These are phyloP conservation scores for Blumeria hordei DNA, from an alignment of 2,329 filamentous ascomycete genomes.

Conservation along the genomic window DNA sequence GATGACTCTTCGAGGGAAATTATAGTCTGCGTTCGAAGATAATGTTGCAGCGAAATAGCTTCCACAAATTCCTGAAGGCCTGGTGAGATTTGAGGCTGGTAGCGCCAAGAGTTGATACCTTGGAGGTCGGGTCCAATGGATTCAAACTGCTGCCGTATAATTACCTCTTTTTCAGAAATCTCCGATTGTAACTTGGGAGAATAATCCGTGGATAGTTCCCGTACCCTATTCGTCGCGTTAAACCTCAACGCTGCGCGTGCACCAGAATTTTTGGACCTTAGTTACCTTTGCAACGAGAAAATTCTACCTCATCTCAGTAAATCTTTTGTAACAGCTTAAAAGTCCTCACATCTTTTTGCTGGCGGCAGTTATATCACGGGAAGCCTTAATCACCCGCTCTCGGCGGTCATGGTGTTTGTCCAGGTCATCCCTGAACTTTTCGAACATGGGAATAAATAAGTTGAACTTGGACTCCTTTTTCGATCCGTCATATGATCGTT, in stretches of 20 bases:
- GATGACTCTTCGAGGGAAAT: constrained; percentile 41
- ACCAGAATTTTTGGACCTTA: not conserved
- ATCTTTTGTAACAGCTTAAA: not conserved
- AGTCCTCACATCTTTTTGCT: constrained; percentile 75
- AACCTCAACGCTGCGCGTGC: not conserved
- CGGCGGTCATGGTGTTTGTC: constrained; percentile 87
- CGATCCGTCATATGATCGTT: no score
- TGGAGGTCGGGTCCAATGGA: constrained; percentile 49
- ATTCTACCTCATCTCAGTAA: constrained; percentile 27
- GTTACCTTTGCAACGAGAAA: constrained; percentile 58
- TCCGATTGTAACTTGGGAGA: constrained; percentile 47
- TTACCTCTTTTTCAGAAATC: constrained; percentile 40
- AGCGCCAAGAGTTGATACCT: constrained; percentile 61
- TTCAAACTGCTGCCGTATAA: constrained; percentile 45
- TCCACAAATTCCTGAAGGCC: constrained; percentile 91
- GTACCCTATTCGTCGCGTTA: constrained; percentile 25
- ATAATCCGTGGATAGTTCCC: constrained; percentile 34
- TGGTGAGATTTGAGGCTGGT: constrained; percentile 47
- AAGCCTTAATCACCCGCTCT: constrained; percentile 74
- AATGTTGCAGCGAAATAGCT: constrained; percentile 70
- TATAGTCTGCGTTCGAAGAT: constrained; percentile 53
- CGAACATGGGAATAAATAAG: constrained; percentile 51
- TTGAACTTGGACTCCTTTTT: no score
- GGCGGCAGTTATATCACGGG: constrained; percentile 72
- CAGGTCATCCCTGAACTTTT: constrained; percentile 61